Base-by-base conservation (phyloP, 148 eudicot species). In the Amaranthus cruentus region DNA sequence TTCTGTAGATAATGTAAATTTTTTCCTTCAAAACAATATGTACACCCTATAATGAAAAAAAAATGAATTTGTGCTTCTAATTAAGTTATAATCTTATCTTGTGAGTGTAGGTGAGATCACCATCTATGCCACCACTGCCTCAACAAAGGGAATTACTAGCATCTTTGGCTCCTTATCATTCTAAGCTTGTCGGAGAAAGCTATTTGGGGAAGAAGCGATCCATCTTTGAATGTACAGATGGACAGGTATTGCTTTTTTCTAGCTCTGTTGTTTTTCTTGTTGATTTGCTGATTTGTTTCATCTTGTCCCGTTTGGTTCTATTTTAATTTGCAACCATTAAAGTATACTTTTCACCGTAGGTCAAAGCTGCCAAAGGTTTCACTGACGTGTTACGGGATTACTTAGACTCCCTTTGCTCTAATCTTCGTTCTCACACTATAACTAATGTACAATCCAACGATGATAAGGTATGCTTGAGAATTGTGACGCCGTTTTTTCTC, bases 401-500 rank as follows among this genome's bases (percentile, higher is more conserved):
- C 85, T 75, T 87, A 87, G 93, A 91, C 77, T 83, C 90, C 55
- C 88, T 94, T 68, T 89, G 97, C 83, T 87, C 86, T 63, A 91
- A 91, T 79, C 91, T 94, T 46, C 98, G 93, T 63, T 91, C 97
- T 69, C 98, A 91, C 78, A 89, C 96, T 28, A 91, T 89, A 70
- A 94, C 97, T 48, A 94, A 91, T 81, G 98, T 94, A 65, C 97
- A 94, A 72, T 91, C 98, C 53, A 91, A 94, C 81, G 95, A 94
- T 79, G 98, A 94, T 70, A 91, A 94, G 98, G 98, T 94, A 74
- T 69, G 66, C 62, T 66, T 69, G 6, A 12, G 18, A 21, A 42
- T 6, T 74, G 28, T 57, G 42, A 28, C 4, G 48, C 43, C 14
- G 3, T 49, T 4, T 47, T 9, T 47, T 9, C 42, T 46, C 43